Conservation (phyloP, 2,329 filamentous ascomycete genomes). For the Pseudogymnoascus sp. region DNA sequence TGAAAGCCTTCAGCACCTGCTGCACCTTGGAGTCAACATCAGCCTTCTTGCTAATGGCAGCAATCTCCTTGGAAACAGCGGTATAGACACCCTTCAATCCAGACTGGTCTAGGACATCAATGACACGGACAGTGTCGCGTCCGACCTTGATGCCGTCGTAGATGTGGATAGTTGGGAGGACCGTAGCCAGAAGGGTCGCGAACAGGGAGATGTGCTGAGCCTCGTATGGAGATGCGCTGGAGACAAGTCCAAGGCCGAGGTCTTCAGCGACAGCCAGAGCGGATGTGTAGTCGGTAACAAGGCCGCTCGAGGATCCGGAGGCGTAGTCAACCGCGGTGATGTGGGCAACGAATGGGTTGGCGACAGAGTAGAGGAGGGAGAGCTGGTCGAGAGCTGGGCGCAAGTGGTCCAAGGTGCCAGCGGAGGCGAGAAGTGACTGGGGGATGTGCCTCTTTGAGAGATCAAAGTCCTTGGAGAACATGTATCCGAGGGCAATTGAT, state of each 20-base stretch:
- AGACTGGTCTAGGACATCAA: slow-evolving; percentile 69
- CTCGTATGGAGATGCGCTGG: slow-evolving; percentile 81
- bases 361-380: slow-evolving; percentile 80
- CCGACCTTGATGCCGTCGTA: slow-evolving; percentile 82
- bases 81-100: slow-evolving; percentile 63
- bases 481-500: slow-evolving; percentile 85
- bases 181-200: slow-evolving; percentile 67
- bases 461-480: slow-evolving; percentile 96
- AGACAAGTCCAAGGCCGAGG: slow-evolving; percentile 76
- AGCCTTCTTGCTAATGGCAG: slow-evolving; percentile 59
- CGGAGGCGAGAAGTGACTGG: slow-evolving; percentile 82
- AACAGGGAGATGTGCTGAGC: slow-evolving; percentile 93
- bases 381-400: slow-evolving; percentile 84
- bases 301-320: slow-evolving; percentile 51
- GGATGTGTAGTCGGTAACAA: slow-evolving; percentile 81
- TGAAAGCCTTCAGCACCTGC: slow-evolving; percentile 65
- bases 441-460: slow-evolving; percentile 83
- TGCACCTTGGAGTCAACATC: slow-evolving; percentile 65
- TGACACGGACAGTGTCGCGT: slow-evolving; percentile 71
- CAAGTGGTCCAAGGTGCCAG: slow-evolving; percentile 71
- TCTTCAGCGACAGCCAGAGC: slow-evolving; percentile 80
- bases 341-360: slow-evolving; percentile 88
- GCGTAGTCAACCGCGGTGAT: slow-evolving; percentile 84
- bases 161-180: slow-evolving; percentile 77
- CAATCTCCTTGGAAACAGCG: slow-evolving; percentile 53